A percentile compares a stretch with the other conserved stretches of the same genome.
Conservation (phyloP, 2,329 filamentous ascomycete species). For the Stemphylium lycopersici region DNA sequence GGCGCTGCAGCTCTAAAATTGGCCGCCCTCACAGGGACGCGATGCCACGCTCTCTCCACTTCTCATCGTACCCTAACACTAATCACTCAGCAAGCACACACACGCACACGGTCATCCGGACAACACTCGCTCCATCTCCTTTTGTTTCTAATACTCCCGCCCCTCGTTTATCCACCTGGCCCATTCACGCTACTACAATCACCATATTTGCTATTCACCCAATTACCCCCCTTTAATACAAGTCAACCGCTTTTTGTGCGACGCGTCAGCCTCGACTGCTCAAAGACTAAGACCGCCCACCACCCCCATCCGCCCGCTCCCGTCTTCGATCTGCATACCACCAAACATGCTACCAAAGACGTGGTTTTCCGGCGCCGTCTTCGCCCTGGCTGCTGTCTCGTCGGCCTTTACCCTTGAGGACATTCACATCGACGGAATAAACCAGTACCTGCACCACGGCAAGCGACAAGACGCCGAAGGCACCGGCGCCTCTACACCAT, state of each 20-base stretch:
- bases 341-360: slow-evolving; percentile 42
- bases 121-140: slow-evolving; percentile 11
- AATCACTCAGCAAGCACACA: background rate
- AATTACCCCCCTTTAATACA: slow-evolving; percentile 20
- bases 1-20: slow-evolving; percentile 1
- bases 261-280: slow-evolving; percentile 29
- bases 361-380: slow-evolving; percentile 42
- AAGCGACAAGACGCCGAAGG: slow-evolving; percentile 42
- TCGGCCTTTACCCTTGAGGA: slow-evolving; percentile 41
- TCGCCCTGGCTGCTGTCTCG: slow-evolving; percentile 39
- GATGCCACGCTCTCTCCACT: slow-evolving; percentile 7
- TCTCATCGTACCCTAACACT: slow-evolving; percentile 1
- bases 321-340: slow-evolving; percentile 11
- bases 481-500: slow-evolving; percentile 31
- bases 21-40: background rate
- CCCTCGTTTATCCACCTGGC: slow-evolving; percentile 2
- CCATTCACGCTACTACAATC: background rate
- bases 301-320: slow-evolving; percentile 18
- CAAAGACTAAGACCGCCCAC: slow-evolving; percentile 18
- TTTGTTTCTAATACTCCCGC: background rate
- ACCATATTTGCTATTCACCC: slow-evolving; percentile 2
- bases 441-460: slow-evolving; percentile 43
- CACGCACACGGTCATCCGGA: slow-evolving; percentile 4
- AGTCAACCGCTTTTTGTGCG: slow-evolving; percentile 17
- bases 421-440: slow-evolving; percentile 44